phyloP scores from a whole-genome alignment of 1,284 basidiomycete species.

The Stygiomarasmius scandens region DNA sequence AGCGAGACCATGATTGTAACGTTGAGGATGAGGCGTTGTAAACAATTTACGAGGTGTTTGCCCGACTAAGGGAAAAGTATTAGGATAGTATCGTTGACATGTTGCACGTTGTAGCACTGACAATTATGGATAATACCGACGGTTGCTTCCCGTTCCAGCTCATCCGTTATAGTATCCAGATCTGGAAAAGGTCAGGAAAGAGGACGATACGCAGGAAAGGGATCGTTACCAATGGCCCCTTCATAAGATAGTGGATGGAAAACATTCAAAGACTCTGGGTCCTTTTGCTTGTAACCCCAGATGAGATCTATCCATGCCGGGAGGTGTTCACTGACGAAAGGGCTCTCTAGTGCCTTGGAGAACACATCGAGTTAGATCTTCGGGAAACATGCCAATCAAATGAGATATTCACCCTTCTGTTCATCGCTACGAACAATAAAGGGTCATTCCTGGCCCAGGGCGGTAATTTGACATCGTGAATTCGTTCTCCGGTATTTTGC shows the following conservation, averaged over 20 bases:
- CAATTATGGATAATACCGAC: constrained; percentile 97
- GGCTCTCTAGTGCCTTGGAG: constrained; percentile 83
- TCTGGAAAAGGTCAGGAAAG: constrained; percentile 46
- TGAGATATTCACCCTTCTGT: constrained; percentile 62
- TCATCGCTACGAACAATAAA: constrained; percentile 80
- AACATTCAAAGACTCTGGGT: constrained; percentile 78
- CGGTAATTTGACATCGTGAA: constrained; percentile 89
- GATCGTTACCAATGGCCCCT: constrained; percentile 75
- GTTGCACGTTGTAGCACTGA: constrained; percentile 33
- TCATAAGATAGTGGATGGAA: constrained; percentile 97
- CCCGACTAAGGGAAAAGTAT: constrained; percentile 58
- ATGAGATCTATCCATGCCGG: constrained; percentile 94
- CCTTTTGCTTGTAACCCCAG: constrained; percentile 87
- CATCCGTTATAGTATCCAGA: constrained; percentile 82
- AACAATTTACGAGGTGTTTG: constrained; percentile 94
- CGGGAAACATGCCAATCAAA: neutral
- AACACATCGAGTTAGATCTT: neutral
- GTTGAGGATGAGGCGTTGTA: constrained; percentile 75
- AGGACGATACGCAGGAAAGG: neutral
- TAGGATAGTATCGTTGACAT: neutral
- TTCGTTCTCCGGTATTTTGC: constrained; percentile 79
- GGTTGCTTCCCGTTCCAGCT: constrained; percentile 87
- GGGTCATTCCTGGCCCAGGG: constrained; percentile 91
- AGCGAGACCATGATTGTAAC: constrained; percentile 70
- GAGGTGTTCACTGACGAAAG: constrained; percentile 85